Base-by-base conservation (phyloP, 1,284 basidiomycete species). In the Naganishia sp. region DNA sequence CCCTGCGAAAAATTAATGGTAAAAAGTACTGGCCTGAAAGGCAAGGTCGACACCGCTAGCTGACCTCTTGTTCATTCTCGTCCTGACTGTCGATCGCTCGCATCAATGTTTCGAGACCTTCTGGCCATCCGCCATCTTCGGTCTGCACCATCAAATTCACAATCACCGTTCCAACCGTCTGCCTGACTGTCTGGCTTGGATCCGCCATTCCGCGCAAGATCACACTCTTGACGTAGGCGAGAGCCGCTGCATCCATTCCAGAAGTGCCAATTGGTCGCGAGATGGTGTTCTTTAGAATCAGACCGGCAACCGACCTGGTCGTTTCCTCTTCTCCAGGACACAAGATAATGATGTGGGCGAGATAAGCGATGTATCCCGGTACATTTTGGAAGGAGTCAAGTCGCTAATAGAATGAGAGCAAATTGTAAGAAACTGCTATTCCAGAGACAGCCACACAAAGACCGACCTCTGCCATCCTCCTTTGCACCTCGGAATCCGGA, bases 331-430 rank as follows among this genome's bases (percentile, higher is more conserved):
- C 93, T 25, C 56, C 64, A 3, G 71, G 69, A 56, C 72, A 73
- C 53, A 85, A 84, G 57, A 90, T 88, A 69, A 96, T 86, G 81
- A 98, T 93, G 79, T 95, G 92, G 51, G 90, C 90, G 68, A 99
- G 87, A 85, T 99, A 99, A 71, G 90, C 94, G 70, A 95, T 90
- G 80, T 98, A 99, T 80, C 95, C 92, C 63, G 93, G 90, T 67
- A 89, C 87, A 74, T 87, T 63, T 63, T 63, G 51, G 28, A 63
- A 63, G 25, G 61, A 63, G 21, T 63, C 61, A 41, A 63, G 25
- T 15, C 61, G 61, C 55, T 56, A 32, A 18, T 41, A 35, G 9
- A 21, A 50, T 17, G n/a, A 41, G 25, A 39, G 41, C n/a, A 39
- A 28, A 28, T 49, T 28, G 21, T 45, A 18, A 46, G 32, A 28